Base-by-base conservation (phyloP, 371 early-diverging fungal species). In the Nematocida sp. region DNA sequence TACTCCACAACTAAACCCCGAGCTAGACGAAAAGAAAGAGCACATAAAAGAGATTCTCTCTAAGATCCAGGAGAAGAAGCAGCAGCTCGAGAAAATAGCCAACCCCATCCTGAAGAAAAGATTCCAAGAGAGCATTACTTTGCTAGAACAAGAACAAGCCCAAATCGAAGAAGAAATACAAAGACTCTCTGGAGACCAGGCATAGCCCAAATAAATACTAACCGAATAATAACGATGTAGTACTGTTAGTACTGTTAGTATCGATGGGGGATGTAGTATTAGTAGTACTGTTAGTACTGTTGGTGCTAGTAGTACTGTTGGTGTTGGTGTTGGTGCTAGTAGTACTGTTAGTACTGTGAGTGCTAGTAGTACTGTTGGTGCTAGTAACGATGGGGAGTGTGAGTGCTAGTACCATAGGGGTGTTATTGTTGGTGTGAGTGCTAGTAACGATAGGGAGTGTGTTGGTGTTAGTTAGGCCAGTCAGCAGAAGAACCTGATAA, bases 101-200 rank as follows among this genome's bases (percentile, higher is more conserved):
- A 80, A 82, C 67, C 80, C 80, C 1, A 80, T 82, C 43, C 55
- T 82, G 7, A 77, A 79, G 64, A 79, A 79, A 65, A 77, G 80
- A 48, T 82, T 82, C 65, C 41, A 66, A 37, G 63, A 64, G 23
- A 63, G 53, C 32, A 43, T 80, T 21, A 45, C 36, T 15, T 52
- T 29, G 17, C 40, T 82, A 25, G 36, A 76, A 37, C 52, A 74
- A 19, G 78, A 78, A 56, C 41, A 77, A 23, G 70, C 78, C 48
- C 67, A 75, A 27, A 37, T 62, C n/a, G 65, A 52, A 32, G n/a
- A 62, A 53, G 76, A 49, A 15, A 37, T 55, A 7, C n/a, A n/a
- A 31, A 58, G 32, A 45, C 48, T 76, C 21, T 31, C 17, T 21
- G 29, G 58, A 27, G 25, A 67, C n/a, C n/a, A 11, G 32, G 25